Percentiles rank a stretch among this genome's conserved stretches.
These are phyloP conservation scores for Hygrocybe punicea DNA, from an alignment of 768 basidiomycete genomes.

Conservation along the genomic window DNA sequence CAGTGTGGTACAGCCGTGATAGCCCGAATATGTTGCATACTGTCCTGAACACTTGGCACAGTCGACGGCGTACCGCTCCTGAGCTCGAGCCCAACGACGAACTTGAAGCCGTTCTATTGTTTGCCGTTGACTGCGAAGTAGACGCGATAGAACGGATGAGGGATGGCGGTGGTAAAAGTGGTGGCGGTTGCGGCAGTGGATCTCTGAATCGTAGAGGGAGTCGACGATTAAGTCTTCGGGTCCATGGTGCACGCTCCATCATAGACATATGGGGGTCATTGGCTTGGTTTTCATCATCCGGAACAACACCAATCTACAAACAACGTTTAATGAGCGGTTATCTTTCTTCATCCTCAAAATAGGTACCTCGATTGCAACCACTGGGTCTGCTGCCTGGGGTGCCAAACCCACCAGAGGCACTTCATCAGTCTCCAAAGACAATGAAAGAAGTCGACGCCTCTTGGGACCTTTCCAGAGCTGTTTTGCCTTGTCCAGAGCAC, in stretches of 20 bases:
- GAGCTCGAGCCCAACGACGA: neutral
- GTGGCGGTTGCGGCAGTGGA: neutral
- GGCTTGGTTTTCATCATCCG: neutral
- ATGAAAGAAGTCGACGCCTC: too few species aligned
- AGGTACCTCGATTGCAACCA: too few species aligned
- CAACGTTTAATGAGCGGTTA: neutral
- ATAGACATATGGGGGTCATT: neutral
- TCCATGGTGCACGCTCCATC: neutral
- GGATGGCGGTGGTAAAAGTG: neutral
- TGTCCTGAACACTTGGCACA: neutral
- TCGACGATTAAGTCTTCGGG: neutral
- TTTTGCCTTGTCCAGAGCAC: too few species aligned
- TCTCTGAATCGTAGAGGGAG: neutral
- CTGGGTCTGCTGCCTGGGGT: neutral
- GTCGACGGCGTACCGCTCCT: neutral
- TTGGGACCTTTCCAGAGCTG: too few species aligned
- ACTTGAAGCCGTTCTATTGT: neutral
- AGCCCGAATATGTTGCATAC: neutral
- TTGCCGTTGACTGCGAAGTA: neutral
- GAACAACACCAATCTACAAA: neutral
- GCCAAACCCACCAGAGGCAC: neutral
- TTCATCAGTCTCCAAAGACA: too few species aligned
- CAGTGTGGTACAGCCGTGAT: neutral
- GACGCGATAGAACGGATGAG: neutral
- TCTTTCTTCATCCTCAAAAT: too few species aligned